Base-by-base conservation (phyloP, 208 protist genomes). In the Wallacemonas rigidus region DNA sequence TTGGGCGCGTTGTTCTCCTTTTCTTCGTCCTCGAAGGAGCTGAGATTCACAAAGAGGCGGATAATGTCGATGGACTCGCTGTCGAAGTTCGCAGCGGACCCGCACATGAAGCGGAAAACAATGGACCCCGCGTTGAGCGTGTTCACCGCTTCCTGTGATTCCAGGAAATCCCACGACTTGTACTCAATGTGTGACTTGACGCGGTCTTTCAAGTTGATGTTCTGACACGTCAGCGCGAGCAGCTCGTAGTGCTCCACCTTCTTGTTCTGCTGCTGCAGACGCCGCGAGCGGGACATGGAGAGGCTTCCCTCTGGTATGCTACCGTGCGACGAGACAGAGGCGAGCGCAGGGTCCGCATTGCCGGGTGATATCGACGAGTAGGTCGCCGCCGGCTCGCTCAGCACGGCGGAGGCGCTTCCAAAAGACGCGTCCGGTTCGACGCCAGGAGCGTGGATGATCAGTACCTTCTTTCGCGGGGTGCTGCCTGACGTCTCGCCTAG, bases 151-250 rank as follows among this genome's bases (percentile, higher is more conserved):
- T 65, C 36, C 11, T 79, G 67, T 5, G 71, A 39, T 2, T 88
- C 83, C n/a, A 95, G 74, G 45, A 95, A 95, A 80, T 95, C 88
- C 88, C 91, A 95, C 39, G 87, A 80, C 67, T 86, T 58, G 67
- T 70, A 75, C 44, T 82, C 81, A 1, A 93, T 76, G 26, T 79
- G 40, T 5, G 82, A 74, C 56, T 77, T 77, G 14, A 83, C 81
- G 51, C 43, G 54, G 56, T 75, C 75, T 39, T 60, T 69, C 26
- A 83, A 69, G 56, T 83, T 67, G 47, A 95, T 75, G 53, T 87
- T 80, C 8, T 77, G 70, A 48, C 77, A 82, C 11, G 86, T 92
- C 44, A 95, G 71, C 9, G 88, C 87, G 11, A 95, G 64, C 72
- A 95, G 45, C 69, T 95, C 84, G 80, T 88, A 93, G 71, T 91